phyloP scores from a whole-genome alignment of 2,329 filamentous ascomycete genomes.

The Penicillium sp. region DNA sequence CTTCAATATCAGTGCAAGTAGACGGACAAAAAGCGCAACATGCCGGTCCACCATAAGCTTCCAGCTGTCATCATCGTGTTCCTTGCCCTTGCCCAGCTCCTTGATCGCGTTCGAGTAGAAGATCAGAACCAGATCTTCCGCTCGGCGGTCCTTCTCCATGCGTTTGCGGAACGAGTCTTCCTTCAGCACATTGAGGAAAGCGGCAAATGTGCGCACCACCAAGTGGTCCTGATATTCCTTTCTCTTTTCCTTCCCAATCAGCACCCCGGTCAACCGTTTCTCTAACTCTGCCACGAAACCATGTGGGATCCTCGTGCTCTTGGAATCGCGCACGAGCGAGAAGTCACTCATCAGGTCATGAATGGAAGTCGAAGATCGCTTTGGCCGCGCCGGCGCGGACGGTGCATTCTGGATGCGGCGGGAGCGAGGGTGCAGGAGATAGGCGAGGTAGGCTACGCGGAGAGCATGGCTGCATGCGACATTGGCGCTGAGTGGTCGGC shows the following conservation, averaged over 20 bases:
- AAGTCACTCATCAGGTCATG: constrained; percentile 89
- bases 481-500: constrained; percentile 54
- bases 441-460: constrained; percentile 84
- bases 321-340: constrained; percentile 62
- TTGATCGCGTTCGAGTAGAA: constrained; percentile 95
- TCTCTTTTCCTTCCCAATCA: constrained; percentile 76
- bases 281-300: constrained; percentile 68
- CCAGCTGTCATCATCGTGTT: constrained; percentile 79
- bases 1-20: constrained; percentile 75
- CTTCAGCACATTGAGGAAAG: constrained; percentile 90
- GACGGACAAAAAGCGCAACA: constrained; percentile 86
- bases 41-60: constrained; percentile 91
- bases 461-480: constrained; percentile 91
- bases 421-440: constrained; percentile 85
- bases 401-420: constrained; percentile 85
- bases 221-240: constrained; percentile 87
- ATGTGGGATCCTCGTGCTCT: constrained; percentile 68
- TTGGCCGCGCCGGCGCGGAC: constrained; percentile 59
- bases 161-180: constrained; percentile 82
- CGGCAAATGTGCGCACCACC: constrained; percentile 90
- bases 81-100: constrained; percentile 75
- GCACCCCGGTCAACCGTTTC: constrained; percentile 75
- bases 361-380: constrained; percentile 69
- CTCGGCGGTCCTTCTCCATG: constrained; percentile 88
- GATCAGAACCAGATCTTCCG: constrained; percentile 89